A percentile compares a stretch with the other conserved stretches of the same genome.
These are phyloP conservation scores for Fusarium oligoseptatum DNA, from an alignment of 2,329 filamentous ascomycete species.

Conservation along the genomic window DNA sequence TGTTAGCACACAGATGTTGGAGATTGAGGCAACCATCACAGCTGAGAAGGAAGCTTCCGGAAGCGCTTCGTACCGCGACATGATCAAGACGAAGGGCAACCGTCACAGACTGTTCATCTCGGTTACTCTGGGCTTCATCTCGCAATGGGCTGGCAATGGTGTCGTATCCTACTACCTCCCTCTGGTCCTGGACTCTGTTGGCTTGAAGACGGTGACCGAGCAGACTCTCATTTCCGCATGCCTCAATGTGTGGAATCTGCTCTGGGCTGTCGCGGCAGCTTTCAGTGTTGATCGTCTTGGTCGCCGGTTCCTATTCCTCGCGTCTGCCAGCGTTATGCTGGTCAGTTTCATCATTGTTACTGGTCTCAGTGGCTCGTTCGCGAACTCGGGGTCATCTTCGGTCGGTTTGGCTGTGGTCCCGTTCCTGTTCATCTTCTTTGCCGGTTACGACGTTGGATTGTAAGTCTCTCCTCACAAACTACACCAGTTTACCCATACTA, in stretches of 20 bases:
- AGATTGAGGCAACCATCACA: constrained; percentile 54
- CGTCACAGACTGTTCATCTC: constrained; percentile 38
- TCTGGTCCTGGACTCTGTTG: constrained; percentile 54
- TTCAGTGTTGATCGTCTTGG: constrained; percentile 57
- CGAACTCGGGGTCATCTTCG: constrained; percentile 41
- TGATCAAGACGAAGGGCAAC: constrained; percentile 34
- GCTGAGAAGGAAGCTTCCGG: constrained; percentile 41
- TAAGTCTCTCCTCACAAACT: constrained; percentile 1
- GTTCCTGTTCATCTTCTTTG: constrained; percentile 62
- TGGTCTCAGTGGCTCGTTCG: constrained; percentile 51
- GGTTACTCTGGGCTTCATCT: constrained; percentile 47
- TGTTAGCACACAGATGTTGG: constrained; percentile 54
- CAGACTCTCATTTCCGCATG: constrained; percentile 58
- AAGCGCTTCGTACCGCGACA: constrained; percentile 32
- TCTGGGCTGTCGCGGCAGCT: constrained; percentile 51
- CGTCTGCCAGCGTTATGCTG: constrained; percentile 53
- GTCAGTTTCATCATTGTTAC: constrained; percentile 56
- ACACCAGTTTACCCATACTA: background rate
- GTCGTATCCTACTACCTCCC: constrained; percentile 56
- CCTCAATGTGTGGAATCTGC: constrained; percentile 57
- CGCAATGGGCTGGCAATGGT: constrained; percentile 50
- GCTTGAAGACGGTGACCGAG: constrained; percentile 53
- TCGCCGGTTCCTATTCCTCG: constrained; percentile 56
- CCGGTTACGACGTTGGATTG: constrained; percentile 60
- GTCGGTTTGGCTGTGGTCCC: constrained; percentile 61